A percentile compares a stretch with the other conserved stretches of the same genome.
These are phyloP conservation scores for Ceratocystis colombiana DNA, from an alignment of 2,329 filamentous ascomycete genomes.

Conservation along the genomic window DNA sequence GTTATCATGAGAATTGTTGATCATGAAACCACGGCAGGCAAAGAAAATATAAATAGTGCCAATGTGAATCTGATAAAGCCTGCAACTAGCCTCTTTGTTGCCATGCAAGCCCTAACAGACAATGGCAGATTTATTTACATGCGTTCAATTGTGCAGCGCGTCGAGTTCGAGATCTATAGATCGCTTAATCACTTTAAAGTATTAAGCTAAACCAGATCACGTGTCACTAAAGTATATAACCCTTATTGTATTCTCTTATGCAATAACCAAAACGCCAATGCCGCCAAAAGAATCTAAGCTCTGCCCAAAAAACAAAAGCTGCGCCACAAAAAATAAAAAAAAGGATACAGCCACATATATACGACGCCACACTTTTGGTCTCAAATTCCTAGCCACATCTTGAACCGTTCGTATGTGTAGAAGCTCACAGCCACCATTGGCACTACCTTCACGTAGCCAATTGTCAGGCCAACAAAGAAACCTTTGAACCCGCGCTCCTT, in stretches of 20 bases:
- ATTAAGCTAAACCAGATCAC: neutral
- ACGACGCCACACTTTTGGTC: slow-evolving; percentile 23
- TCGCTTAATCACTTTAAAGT: neutral
- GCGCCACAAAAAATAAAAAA: neutral
- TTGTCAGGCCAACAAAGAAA: slow-evolving; percentile 86
- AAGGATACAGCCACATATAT: neutral
- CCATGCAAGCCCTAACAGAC: neutral
- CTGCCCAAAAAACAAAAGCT: slow-evolving; percentile 15
- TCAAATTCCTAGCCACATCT: slow-evolving; percentile 56
- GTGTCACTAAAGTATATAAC: neutral
- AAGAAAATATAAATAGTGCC: neutral
- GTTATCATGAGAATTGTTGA: neutral
- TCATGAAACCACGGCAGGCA: neutral
- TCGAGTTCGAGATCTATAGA: neutral
- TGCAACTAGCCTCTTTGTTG: neutral
- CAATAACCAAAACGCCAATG: neutral
- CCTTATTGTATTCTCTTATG: neutral
- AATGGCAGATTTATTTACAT: neutral
- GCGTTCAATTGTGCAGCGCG: neutral
- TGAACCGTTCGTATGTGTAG: slow-evolving; percentile 55
- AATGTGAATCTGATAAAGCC: neutral
- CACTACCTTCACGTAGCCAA: slow-evolving; percentile 89
- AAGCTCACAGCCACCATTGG: slow-evolving; percentile 71
- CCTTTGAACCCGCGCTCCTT: slow-evolving; percentile 65
- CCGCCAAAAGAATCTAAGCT: slow-evolving; percentile 1